Percentiles rank a stretch among this genome's conserved stretches.
phyloP scores from a whole-genome alignment of 768 basidiomycete genomes.

The Termitomyces sp. region DNA sequence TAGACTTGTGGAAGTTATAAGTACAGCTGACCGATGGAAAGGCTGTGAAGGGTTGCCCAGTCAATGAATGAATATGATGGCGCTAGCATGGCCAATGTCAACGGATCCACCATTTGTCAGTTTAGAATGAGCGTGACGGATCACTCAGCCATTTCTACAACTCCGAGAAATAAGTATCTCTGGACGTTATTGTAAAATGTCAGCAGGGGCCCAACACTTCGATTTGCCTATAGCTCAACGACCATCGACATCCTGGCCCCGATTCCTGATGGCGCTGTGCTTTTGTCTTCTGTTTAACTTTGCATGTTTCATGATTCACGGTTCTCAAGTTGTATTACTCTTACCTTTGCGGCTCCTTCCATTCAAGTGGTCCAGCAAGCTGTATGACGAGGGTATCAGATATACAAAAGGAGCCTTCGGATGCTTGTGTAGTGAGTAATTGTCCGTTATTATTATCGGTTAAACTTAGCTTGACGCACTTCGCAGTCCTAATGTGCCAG shows the following conservation, averaged over 20 bases:
- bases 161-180: background rate
- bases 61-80: too few species aligned
- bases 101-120: too few species aligned
- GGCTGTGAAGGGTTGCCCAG: too few species aligned
- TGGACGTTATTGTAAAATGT: conserved; percentile 12
- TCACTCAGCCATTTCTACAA: too few species aligned
- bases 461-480: background rate
- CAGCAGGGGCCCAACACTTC: conserved; percentile 24
- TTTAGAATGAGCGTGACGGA: too few species aligned
- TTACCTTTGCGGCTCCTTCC: conserved; percentile 64
- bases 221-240: conserved; percentile 49
- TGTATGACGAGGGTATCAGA: conserved; percentile 68
- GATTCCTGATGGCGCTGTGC: conserved; percentile 40
- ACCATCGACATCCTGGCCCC: conserved; percentile 48
- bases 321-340: conserved; percentile 66
- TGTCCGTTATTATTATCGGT: background rate
- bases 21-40: too few species aligned
- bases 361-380: conserved; percentile 42
- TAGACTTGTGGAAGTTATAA: too few species aligned
- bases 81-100: too few species aligned
- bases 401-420: conserved; percentile 85
- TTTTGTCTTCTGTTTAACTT: conserved; percentile 56
- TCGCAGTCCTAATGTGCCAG: conserved; percentile 69
- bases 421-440: conserved; percentile 57
- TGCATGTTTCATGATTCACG: conserved; percentile 66